A percentile compares a stretch with the other conserved stretches of the same genome.
These are phyloP conservation scores for Podaxis pistillaris DNA, from an alignment of 768 basidiomycete species.

Conservation along the genomic window DNA sequence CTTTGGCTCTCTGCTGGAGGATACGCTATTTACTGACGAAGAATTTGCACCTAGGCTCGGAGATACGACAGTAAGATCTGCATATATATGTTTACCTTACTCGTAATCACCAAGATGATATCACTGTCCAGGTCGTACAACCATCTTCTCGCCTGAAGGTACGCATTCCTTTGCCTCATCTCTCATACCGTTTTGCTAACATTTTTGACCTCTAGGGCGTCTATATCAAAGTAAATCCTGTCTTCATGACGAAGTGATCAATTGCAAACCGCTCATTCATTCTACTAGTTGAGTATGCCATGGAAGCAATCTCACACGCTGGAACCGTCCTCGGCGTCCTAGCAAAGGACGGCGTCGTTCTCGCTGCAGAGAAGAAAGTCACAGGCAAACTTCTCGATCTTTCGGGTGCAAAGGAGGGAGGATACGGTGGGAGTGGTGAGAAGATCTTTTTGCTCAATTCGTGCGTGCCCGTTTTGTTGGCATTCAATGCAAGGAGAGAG, in stretches of 20 bases:
- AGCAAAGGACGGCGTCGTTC: conserved; percentile 86
- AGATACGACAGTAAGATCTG: conserved; percentile 85
- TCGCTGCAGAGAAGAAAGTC: conserved; percentile 96
- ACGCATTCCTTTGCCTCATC: conserved; percentile 12
- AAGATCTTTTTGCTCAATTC: conserved; percentile 96
- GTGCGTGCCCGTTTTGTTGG: conserved; percentile 40
- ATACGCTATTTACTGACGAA: neutral
- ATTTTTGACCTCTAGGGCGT: conserved; percentile 60
- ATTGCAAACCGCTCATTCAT: neutral
- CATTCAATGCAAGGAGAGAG: neutral
- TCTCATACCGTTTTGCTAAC: conserved; percentile 14
- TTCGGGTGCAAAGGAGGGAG: conserved; percentile 79
- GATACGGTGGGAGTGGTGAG: conserved; percentile 95
- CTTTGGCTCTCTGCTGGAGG: neutral
- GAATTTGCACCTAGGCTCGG: conserved; percentile 60
- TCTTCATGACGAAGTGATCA: neutral
- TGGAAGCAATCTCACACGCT: conserved; percentile 98
- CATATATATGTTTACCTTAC: neutral
- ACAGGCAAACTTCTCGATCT: conserved; percentile 97
- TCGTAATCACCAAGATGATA: conserved; percentile 19
- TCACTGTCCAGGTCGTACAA: conserved; percentile 73
- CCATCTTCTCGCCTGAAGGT: conserved; percentile 99
- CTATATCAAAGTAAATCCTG: conserved; percentile 80
- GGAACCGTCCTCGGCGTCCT: conserved; percentile 92
- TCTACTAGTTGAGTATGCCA: conserved; percentile 91